Conservation (phyloP, 177 flowering plant genomes). For the Vitis hybrid region DNA sequence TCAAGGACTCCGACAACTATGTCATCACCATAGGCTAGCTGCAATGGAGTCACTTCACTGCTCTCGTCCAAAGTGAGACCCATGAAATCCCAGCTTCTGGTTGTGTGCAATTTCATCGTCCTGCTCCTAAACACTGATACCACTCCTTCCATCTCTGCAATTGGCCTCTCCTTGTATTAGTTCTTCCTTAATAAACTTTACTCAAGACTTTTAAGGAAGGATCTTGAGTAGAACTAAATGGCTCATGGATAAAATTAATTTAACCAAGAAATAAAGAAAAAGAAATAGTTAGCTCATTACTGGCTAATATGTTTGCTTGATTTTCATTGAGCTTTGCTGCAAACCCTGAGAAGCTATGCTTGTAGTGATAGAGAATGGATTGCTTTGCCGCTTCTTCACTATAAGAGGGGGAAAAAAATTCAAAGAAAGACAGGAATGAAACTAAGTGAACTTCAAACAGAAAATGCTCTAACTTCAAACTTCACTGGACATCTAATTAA, state of each 20-base stretch:
- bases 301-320: constrained; percentile 54
- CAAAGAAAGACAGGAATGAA: neutral
- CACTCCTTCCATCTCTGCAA: constrained; percentile 62
- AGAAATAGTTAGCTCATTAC: constrained; percentile 23
- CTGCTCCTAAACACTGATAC: constrained; percentile 63
- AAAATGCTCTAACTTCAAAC: neutral
- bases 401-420: neutral
- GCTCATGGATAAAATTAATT: too few species aligned
- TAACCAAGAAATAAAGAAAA: too few species aligned
- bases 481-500: too few species aligned
- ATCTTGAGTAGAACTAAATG: neutral
- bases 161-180: neutral
- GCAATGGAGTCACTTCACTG: constrained; percentile 34
- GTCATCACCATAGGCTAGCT: constrained; percentile 42
- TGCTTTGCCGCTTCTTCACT: constrained; percentile 55
- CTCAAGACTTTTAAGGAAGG: neutral
- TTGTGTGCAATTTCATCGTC: constrained; percentile 51
- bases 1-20: constrained; percentile 58
- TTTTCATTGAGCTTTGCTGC: constrained; percentile 61
- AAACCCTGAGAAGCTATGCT: constrained; percentile 67
- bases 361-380: constrained; percentile 66
- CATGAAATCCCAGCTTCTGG: constrained; percentile 86
- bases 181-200: neutral
- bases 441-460: neutral
- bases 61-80: constrained; percentile 46